These are phyloP conservation scores for Sesbania bispinosa DNA, from an alignment of 306 rosid genomes.

Conservation along the genomic window DNA sequence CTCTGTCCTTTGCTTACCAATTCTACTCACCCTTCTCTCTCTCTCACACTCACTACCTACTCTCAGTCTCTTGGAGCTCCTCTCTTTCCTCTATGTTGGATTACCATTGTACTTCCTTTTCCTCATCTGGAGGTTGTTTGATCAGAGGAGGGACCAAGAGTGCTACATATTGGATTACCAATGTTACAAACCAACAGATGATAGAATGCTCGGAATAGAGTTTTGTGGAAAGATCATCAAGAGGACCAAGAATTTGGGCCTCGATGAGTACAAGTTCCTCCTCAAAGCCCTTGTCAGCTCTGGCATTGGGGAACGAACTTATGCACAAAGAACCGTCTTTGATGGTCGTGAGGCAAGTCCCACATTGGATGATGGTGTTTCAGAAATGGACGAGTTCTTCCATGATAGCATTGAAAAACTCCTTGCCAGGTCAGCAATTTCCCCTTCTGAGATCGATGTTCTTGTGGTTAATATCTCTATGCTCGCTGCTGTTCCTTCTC, in stretches of 20 bases:
- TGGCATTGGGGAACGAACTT: slow-evolving; percentile 82
- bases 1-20: too few species aligned
- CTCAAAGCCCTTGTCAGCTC: slow-evolving; percentile 83
- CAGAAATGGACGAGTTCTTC: slow-evolving; percentile 79
- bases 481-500: slow-evolving; percentile 57
- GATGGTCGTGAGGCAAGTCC: slow-evolving; percentile 52
- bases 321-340: slow-evolving; percentile 61
- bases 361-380: slow-evolving; percentile 41
- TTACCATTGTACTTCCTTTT: slow-evolving; percentile 37
- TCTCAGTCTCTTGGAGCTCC: slow-evolving; percentile 41
- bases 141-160: slow-evolving; percentile 41
- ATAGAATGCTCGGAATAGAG: slow-evolving; percentile 48
- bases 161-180: slow-evolving; percentile 70
- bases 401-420: slow-evolving; percentile 46
- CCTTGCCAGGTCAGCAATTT: slow-evolving; percentile 36
- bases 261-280: slow-evolving; percentile 56
- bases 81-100: slow-evolving; percentile 27
- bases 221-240: slow-evolving; percentile 44
- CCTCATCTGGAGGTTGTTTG: slow-evolving; percentile 47
- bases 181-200: slow-evolving; percentile 53
- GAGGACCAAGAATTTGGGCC: slow-evolving; percentile 46
- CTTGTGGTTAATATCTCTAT: slow-evolving; percentile 80
- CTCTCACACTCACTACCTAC: neutral
- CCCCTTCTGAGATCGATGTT: slow-evolving; percentile 56
- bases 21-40: too few species aligned